Evolutionary conservation across 441 rosid species (phyloP).

Genomic region (Corymbia calophylla): DNA sequence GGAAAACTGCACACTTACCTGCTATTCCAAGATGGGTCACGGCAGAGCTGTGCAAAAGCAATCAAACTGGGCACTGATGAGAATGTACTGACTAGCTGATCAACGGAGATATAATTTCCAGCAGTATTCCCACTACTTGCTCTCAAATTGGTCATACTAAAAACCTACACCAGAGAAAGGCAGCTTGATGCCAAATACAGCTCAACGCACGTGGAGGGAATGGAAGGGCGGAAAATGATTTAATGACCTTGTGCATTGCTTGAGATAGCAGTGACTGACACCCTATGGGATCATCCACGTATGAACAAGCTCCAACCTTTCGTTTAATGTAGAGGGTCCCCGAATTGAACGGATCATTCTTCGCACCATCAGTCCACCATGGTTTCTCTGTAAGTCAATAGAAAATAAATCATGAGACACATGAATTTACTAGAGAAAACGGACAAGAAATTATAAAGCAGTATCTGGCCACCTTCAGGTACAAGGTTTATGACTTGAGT

Average conservation of each 20-base stretch:
- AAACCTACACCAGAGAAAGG: conserved; percentile 43
- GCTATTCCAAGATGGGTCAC: conserved; percentile 85
- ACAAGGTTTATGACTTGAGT: conserved; percentile 82
- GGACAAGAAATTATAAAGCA: conserved; percentile 6
- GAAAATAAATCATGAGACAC: background rate
- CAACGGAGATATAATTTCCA: conserved; percentile 53
- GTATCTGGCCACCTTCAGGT: conserved; percentile 62
- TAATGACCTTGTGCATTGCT: conserved; percentile 90
- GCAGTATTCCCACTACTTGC: conserved; percentile 29
- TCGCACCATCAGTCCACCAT: conserved; percentile 85
- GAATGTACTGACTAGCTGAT: conserved; percentile 93
- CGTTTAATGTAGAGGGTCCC: conserved; percentile 90
- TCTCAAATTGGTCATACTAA: conserved; percentile 54
- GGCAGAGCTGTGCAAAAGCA: conserved; percentile 89
- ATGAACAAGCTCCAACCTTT: conserved; percentile 97
- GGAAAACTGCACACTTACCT: conserved; percentile 31
- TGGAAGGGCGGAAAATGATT: background rate
- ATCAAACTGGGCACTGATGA: conserved; percentile 97
- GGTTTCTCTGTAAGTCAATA: conserved; percentile 52
- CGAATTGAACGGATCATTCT: conserved; percentile 73
- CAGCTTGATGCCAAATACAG: background rate
- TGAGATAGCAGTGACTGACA: conserved; percentile 90
- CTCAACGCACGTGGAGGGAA: background rate
- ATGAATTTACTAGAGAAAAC: background rate
- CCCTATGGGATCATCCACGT: conserved; percentile 94